phyloP scores from a whole-genome alignment of 108 stramenopile species.

The Pseudonitzschia multistriata region DNA sequence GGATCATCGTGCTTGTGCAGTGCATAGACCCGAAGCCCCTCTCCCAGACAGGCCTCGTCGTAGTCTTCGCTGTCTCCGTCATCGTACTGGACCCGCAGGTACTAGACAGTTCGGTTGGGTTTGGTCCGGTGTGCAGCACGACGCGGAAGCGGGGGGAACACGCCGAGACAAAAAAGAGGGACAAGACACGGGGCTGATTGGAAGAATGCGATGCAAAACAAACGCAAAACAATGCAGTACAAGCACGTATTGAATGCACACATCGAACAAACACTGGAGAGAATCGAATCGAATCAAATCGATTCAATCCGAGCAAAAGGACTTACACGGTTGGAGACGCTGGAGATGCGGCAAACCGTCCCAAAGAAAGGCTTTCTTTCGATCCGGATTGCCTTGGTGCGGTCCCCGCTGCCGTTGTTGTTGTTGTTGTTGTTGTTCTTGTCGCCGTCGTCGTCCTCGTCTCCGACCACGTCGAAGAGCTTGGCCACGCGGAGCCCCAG shows the following conservation, averaged over 20 bases:
- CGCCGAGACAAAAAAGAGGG: not conserved
- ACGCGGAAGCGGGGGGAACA: not conserved
- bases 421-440: too few species aligned
- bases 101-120: not conserved
- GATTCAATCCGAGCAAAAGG: too few species aligned
- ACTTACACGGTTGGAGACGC: constrained; percentile 2
- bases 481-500: constrained; percentile 3
- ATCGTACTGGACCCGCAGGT: constrained; percentile 5
- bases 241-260: not conserved
- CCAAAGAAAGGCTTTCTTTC: not conserved
- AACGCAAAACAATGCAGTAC: not conserved
- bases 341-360: constrained; percentile 5
- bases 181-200: not conserved
- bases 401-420: too few species aligned
- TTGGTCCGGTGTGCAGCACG: not conserved
- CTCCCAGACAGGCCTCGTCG: not conserved
- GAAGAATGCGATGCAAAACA: not conserved
- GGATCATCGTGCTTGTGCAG: constrained; percentile 1
- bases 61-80: constrained; percentile 18
- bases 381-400: too few species aligned
- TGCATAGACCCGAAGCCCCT: not conserved
- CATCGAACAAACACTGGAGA: not conserved
- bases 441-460: not conserved
- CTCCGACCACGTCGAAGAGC: not conserved
- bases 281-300: too few species aligned